phyloP scores from a whole-genome alignment of 805 yeast species.

The Myxozyma monticola region DNA sequence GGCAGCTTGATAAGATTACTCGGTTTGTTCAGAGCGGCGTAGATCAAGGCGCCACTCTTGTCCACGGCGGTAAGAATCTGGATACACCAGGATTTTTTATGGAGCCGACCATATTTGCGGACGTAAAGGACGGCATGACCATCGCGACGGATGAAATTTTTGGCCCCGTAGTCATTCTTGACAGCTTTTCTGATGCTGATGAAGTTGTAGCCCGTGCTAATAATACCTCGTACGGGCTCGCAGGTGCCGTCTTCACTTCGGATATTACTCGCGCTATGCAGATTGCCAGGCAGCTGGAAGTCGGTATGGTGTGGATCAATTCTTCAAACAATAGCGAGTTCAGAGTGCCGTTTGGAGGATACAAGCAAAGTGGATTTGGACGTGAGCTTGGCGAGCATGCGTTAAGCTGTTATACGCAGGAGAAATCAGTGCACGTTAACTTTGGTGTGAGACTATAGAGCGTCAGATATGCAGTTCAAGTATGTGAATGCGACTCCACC shows the following conservation, averaged over 20 bases:
- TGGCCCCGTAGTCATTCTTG: conserved; percentile 78
- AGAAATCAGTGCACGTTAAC: conserved; percentile 66
- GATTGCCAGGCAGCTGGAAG: conserved; percentile 58
- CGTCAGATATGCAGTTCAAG: too few relatives aligned
- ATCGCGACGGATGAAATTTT: conserved; percentile 80
- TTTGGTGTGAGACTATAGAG: conserved; percentile 18
- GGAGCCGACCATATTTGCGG: conserved; percentile 74
- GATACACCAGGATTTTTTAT: conserved; percentile 49
- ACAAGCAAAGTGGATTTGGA: conserved; percentile 87
- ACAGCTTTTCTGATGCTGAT: conserved; percentile 63
- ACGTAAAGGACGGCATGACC: conserved; percentile 62
- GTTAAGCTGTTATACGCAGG: conserved; percentile 78
- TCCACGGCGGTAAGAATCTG: conserved; percentile 70
- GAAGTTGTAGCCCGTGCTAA: conserved; percentile 73
- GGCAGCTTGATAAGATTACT: conserved; percentile 74
- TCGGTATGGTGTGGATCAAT: conserved; percentile 72
- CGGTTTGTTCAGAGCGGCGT: conserved; percentile 73
- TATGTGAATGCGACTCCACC: too few relatives aligned
- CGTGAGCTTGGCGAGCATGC: conserved; percentile 92
- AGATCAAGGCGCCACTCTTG: conserved; percentile 76
- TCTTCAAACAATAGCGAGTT: conserved; percentile 76
- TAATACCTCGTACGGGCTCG: conserved; percentile 73
- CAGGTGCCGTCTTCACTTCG: conserved; percentile 75
- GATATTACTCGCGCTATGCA: conserved; percentile 66
- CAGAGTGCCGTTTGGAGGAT: conserved; percentile 91